Evolutionary conservation across 1,284 basidiomycete species (phyloP).

Genomic region (Cryptococcus sp.): DNA sequence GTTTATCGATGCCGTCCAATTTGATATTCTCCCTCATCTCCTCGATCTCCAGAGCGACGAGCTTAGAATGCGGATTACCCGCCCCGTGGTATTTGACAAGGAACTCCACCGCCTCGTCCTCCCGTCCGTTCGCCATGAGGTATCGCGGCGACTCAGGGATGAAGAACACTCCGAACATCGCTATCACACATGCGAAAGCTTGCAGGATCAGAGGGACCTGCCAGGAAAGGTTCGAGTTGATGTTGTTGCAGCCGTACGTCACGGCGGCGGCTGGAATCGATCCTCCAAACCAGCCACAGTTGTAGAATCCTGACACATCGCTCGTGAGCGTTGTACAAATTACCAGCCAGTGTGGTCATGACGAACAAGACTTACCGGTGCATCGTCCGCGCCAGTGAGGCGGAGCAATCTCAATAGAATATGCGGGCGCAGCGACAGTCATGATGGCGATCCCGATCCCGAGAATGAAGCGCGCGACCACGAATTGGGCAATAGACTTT

Average conservation of each 20-base stretch:
- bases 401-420: conserved; percentile 61
- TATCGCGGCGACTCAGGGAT: conserved; percentile 52
- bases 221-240: conserved; percentile 37
- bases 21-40: conserved; percentile 62
- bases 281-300: conserved; percentile 49
- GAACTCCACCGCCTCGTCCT: conserved; percentile 42
- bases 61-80: conserved; percentile 26
- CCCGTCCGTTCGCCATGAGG: conserved; percentile 45
- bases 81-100: conserved; percentile 44
- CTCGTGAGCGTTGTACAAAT: neutral
- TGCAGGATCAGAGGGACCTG: conserved; percentile 41
- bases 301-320: conserved; percentile 46
- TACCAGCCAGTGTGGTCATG: neutral
- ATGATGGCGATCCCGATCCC: conserved; percentile 51
- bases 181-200: conserved; percentile 32
- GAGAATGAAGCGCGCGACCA: conserved; percentile 52
- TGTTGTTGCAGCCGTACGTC: conserved; percentile 40
- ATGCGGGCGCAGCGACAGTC: conserved; percentile 59
- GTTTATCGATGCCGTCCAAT: conserved; percentile 63
- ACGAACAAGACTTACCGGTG: conserved; percentile 50
- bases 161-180: conserved; percentile 23
- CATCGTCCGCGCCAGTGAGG: conserved; percentile 66
- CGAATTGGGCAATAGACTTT: conserved; percentile 29
- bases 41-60: conserved; percentile 58
- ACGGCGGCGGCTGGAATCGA: conserved; percentile 43